These are phyloP conservation scores for Astrothelium macrocarpum DNA, from an alignment of 495 filamentous ascomycete genomes.

Conservation along the genomic window DNA sequence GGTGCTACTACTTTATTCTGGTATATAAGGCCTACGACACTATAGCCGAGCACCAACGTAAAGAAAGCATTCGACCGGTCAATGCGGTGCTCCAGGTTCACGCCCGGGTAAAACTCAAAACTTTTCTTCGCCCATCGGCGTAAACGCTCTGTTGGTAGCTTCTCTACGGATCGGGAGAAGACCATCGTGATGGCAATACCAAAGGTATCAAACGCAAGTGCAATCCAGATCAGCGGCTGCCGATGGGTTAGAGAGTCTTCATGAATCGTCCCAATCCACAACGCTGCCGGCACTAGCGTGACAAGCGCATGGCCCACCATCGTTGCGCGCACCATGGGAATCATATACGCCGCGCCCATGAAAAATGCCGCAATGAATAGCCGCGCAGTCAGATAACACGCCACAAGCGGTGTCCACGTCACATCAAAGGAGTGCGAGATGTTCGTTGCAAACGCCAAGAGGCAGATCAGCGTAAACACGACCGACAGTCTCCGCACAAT, in stretches of 20 bases:
- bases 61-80: slow-evolving; percentile 53
- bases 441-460: slow-evolving; percentile 49
- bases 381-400: slow-evolving; percentile 46
- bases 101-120: slow-evolving; percentile 47
- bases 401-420: slow-evolving; percentile 44
- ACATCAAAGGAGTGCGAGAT: slow-evolving; percentile 42
- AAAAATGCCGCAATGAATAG: slow-evolving; percentile 41
- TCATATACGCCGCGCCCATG: slow-evolving; percentile 32
- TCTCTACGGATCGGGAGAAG: slow-evolving; percentile 22
- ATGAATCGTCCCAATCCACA: slow-evolving; percentile 48
- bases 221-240: slow-evolving; percentile 41
- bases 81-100: slow-evolving; percentile 52
- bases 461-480: slow-evolving; percentile 45
- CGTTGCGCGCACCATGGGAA: slow-evolving; percentile 45
- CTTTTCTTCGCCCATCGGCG: slow-evolving; percentile 25
- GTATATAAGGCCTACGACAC: slow-evolving; percentile 48
- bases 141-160: slow-evolving; percentile 4
- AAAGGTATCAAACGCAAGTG: slow-evolving; percentile 40
- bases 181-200: slow-evolving; percentile 27
- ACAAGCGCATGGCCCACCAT: slow-evolving; percentile 39
- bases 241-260: slow-evolving; percentile 35
- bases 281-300: slow-evolving; percentile 31
- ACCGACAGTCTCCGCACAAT: slow-evolving; percentile 44
- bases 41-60: slow-evolving; percentile 51
- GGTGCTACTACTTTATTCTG: slow-evolving; percentile 37